Base-by-base conservation (phyloP, 352 stramenopile genomes). In the Pythium sukuiense region DNA sequence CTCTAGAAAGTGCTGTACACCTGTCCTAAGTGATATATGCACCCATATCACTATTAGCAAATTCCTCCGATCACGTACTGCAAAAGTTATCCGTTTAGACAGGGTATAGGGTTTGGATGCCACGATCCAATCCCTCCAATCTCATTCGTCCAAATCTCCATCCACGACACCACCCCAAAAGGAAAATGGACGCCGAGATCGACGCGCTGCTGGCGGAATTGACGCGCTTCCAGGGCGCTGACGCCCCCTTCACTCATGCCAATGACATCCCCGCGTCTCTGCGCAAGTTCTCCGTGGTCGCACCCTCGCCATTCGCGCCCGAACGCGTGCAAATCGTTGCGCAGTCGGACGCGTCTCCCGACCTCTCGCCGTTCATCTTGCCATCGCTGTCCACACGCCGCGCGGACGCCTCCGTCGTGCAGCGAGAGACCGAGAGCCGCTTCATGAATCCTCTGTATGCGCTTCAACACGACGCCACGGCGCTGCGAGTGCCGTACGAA, bases 271-370 rank as follows among this genome's bases (percentile, higher is more conserved):
- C 72, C 14, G 49, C 58, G 35, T 60, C 70, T 32, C 59, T 92
- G 26, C 63, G 63, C 49, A 65, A 77, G 64, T 92, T 92, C 12
- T 76, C 71, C 8, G 73, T 89, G 26, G 29, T 63, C 2, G 77
- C 80, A 1, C 63, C 73, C 58, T 89, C 80, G 14, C 65, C 80
- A 4, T 69, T 87, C 29, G 70, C 76, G 2, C 73, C 76, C 1
- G 73, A 85, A 33, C 60, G 54, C 35, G 79, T 85, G n/a, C 59
- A 83, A 39, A 80, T 89, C 66, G 65, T 88, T 3, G 63, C 79
- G 30, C 41, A 69, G 2, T 53, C 24, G 12, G 20, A 56, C 50
- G 16, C 41, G 1, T 26, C 41, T 20, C 46, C 20, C 20, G 41
- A 30, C 16, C 48, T 20, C 39, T 37, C 20, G 12, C 59, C 69